phyloP scores from a whole-genome alignment of 1,284 basidiomycete species.

The Ustilago nuda region DNA sequence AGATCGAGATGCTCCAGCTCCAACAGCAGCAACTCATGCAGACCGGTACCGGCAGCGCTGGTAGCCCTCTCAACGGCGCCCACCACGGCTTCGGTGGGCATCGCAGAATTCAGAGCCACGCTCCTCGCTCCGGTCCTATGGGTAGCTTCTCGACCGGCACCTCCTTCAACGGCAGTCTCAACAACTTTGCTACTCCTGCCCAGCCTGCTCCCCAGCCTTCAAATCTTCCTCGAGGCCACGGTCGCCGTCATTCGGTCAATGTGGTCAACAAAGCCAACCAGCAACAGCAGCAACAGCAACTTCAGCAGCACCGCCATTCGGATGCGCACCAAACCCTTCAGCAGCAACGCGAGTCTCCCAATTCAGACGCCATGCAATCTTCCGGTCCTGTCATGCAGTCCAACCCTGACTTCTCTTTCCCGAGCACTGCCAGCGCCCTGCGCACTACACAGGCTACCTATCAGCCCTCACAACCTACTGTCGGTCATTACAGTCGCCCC shows the following conservation, averaged over 20 bases:
- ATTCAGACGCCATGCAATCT: conserved; percentile 25
- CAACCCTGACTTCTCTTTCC: conserved; percentile 59
- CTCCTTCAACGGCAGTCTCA: conserved; percentile 27
- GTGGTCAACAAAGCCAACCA: conserved; percentile 73
- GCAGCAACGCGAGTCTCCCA: conserved; percentile 56
- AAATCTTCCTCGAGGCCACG: conserved; percentile 77
- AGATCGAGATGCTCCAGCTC: conserved; percentile 70
- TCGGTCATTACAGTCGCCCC: conserved; percentile 60
- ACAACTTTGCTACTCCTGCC: conserved; percentile 30
- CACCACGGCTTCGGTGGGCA: conserved; percentile 71
- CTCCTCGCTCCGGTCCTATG: conserved; percentile 76
- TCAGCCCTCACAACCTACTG: conserved; percentile 30
- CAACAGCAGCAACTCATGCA: conserved; percentile 71
- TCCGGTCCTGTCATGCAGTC: conserved; percentile 50
- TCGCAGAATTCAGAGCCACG: conserved; percentile 85
- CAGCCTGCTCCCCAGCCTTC: conserved; percentile 25
- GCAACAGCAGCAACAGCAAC: conserved; percentile 35
- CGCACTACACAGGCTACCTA: conserved; percentile 35
- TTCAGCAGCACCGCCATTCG: conserved; percentile 10
- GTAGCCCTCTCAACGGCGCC: conserved; percentile 31
- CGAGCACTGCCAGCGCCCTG: conserved; percentile 45
- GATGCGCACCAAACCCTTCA: conserved; percentile 51
- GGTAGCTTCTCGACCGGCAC: conserved; percentile 70
- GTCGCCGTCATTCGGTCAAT: conserved; percentile 92
- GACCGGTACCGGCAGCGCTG: background rate